These are phyloP conservation scores for Cryphonectria nitschkei DNA, from an alignment of 2,329 filamentous ascomycete species.

Conservation along the genomic window DNA sequence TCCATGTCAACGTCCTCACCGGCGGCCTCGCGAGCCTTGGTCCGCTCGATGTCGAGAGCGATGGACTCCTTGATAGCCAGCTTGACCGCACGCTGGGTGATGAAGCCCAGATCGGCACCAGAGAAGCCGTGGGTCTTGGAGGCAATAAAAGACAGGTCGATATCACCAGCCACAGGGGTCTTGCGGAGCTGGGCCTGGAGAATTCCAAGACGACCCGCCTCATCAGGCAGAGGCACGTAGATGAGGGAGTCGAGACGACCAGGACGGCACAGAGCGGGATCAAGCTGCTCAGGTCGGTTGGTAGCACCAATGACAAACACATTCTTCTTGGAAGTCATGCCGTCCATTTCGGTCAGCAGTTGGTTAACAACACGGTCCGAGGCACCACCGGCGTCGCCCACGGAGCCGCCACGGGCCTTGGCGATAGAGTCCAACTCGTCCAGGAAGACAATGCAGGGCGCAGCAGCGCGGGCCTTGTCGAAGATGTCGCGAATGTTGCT, in stretches of 20 bases:
- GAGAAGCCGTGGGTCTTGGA: conserved; percentile 98
- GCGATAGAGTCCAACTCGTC: conserved; percentile 99
- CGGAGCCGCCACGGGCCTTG: conserved; percentile 96
- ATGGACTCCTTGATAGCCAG: conserved; percentile 99
- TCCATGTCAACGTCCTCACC: conserved; percentile 83
- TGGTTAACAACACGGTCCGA: conserved; percentile 99
- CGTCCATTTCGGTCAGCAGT: conserved; percentile 90
- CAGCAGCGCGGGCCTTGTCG: conserved; percentile 97
- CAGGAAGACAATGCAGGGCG: conserved; percentile 97
- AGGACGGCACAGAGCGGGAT: conserved; percentile 96
- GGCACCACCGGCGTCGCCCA: conserved; percentile 94
- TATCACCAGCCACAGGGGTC: conserved; percentile 86
- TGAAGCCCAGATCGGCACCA: conserved; percentile 98
- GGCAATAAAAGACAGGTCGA: conserved; percentile 90
- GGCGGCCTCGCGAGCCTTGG: conserved; percentile 84
- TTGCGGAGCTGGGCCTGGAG: conserved; percentile 97
- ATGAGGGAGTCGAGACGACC: conserved; percentile 98
- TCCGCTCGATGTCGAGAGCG: conserved; percentile 81
- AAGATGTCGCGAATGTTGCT: conserved; percentile 99
- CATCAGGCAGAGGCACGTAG: conserved; percentile 95
- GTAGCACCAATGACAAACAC: conserved; percentile 99
- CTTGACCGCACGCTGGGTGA: conserved; percentile 98
- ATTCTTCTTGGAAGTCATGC: conserved; percentile 99
- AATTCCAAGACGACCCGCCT: conserved; percentile 85
- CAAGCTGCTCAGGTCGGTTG: conserved; percentile 97